phyloP scores from a whole-genome alignment of 1,139 yeast species.

The Pichia sp. region DNA sequence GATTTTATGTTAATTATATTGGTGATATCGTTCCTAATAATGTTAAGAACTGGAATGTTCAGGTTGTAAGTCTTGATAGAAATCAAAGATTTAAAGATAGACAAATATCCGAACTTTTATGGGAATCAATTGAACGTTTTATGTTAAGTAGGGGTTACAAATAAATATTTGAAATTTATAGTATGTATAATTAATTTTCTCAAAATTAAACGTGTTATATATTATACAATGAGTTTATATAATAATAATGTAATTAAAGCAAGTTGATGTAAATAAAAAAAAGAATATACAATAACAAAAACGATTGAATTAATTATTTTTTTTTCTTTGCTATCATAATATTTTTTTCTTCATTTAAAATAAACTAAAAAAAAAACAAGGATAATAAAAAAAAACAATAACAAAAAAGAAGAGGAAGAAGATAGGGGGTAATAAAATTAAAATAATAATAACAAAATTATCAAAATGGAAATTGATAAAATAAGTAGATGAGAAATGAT shows the following conservation, averaged over 20 bases:
- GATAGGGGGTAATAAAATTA: no score
- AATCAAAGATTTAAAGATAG: conserved; percentile 82
- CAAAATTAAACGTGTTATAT: no score
- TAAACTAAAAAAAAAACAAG: no score
- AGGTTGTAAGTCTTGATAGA: conserved; percentile 70
- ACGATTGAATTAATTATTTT: not conserved
- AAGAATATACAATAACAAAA: conserved; percentile 1
- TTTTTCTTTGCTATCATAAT: no score
- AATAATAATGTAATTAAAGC: conserved; percentile 5
- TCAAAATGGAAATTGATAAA: no score
- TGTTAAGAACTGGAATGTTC: conserved; percentile 84
- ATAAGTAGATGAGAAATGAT: no score
- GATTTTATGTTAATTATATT: conserved; percentile 68
- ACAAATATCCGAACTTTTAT: conserved; percentile 76
- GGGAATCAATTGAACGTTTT: conserved; percentile 69
- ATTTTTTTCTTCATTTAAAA: no score
- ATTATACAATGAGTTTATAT: not conserved
- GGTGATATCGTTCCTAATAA: conserved; percentile 77
- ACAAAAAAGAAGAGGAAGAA: no score
- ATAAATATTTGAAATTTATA: conserved; percentile 7
- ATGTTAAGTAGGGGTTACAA: conserved; percentile 42
- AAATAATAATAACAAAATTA: no score
- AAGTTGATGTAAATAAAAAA: conserved; percentile 5
- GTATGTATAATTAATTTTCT: not conserved
- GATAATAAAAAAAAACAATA: no score